These are phyloP conservation scores for Stramenopiles sp. DNA, from an alignment of 352 stramenopile genomes.

Conservation along the genomic window DNA sequence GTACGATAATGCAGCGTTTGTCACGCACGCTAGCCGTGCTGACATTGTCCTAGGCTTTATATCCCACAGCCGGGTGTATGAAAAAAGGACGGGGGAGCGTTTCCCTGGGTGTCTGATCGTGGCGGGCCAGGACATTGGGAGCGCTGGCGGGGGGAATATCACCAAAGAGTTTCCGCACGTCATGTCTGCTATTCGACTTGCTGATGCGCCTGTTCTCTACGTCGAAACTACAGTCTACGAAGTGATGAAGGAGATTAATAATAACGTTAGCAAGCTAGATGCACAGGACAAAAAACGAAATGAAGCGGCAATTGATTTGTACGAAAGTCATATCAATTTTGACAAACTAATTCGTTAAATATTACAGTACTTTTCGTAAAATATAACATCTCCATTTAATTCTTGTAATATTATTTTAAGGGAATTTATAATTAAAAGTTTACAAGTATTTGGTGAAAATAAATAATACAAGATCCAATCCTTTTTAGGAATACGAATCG, in stretches of 20 bases:
- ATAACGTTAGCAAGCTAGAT: slow-evolving; percentile 50
- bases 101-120: slow-evolving; percentile 66
- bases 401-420: no score
- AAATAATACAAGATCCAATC: no score
- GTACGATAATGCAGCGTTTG: slow-evolving; percentile 53
- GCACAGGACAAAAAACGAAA: slow-evolving; percentile 51
- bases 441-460: no score
- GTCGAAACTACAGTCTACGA: slow-evolving; percentile 45
- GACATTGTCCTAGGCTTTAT: slow-evolving; percentile 68
- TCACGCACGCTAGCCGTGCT: slow-evolving; percentile 60
- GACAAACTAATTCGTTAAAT: no score
- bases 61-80: slow-evolving; percentile 48
- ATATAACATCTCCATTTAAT: no score
- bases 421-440: no score
- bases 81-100: slow-evolving; percentile 35
- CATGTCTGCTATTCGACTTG: slow-evolving; percentile 24
- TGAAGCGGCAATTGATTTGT: slow-evolving; percentile 51
- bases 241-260: slow-evolving; percentile 28
- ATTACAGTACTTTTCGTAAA: no score
- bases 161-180: background rate
- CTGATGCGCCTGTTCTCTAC: slow-evolving; percentile 44
- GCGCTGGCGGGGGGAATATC: background rate
- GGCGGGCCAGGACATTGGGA: slow-evolving; percentile 36
- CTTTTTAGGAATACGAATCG: no score
- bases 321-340: slow-evolving; percentile 53